A percentile compares a stretch with the other conserved stretches of the same genome.
phyloP scores from a whole-genome alignment of 257 asterid species.

The Marsdenia floribunda region DNA sequence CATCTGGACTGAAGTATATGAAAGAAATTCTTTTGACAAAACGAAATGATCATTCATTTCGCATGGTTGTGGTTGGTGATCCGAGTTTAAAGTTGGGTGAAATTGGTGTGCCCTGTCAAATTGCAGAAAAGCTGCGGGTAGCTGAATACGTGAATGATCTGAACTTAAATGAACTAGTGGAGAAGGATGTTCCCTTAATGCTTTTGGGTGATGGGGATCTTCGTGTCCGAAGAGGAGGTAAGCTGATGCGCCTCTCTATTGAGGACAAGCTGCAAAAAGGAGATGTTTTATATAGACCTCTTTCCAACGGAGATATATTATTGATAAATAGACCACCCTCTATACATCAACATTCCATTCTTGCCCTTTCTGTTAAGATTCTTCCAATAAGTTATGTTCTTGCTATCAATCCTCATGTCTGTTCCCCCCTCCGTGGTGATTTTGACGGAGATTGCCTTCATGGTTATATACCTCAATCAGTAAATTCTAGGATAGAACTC shows the following conservation, averaged over 20 bases:
- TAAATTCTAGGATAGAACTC: conserved; percentile 68
- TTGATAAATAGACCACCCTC: conserved; percentile 91
- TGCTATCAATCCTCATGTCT: conserved; percentile 74
- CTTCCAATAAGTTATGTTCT: conserved; percentile 61
- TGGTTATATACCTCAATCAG: conserved; percentile 87
- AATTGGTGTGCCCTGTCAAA: conserved; percentile 68
- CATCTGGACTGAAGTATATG: conserved; percentile 70
- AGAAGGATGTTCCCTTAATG: conserved; percentile 46
- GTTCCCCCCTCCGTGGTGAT: conserved; percentile 91
- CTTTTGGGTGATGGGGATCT: conserved; percentile 46
- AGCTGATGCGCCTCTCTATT: conserved; percentile 36
- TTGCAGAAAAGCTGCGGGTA: conserved; percentile 60
- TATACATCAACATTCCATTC: conserved; percentile 88
- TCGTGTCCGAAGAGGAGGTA: conserved; percentile 51
- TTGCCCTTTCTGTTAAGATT: conserved; percentile 68
- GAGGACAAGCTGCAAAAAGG: conserved; percentile 60
- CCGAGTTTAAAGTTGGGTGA: conserved; percentile 61
- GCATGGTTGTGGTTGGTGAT: conserved; percentile 97
- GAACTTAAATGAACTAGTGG: conserved; percentile 57
- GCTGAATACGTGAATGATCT: conserved; percentile 50
- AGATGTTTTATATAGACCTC: conserved; percentile 68
- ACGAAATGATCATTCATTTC: conserved; percentile 72
- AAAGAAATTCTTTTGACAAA: conserved; percentile 81
- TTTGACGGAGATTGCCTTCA: conserved; percentile 98
- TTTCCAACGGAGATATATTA: conserved; percentile 76